phyloP scores from a whole-genome alignment of 2,329 filamentous ascomycete genomes.

The Sporothrix variecibatus region DNA sequence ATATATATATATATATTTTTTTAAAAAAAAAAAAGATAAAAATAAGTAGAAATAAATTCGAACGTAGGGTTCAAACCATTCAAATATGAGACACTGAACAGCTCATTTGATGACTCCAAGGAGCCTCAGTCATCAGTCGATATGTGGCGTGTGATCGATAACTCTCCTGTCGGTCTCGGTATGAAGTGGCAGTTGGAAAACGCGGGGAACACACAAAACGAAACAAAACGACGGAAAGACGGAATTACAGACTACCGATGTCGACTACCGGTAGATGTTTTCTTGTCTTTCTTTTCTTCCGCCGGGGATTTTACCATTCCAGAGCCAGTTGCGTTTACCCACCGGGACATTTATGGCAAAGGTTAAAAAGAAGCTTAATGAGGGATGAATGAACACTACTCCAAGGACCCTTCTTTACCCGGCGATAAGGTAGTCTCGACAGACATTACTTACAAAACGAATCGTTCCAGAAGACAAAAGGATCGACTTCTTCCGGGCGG shows the following conservation, averaged over 20 bases:
- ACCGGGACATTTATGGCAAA: neutral
- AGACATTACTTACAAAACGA: neutral
- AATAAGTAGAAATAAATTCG: neutral
- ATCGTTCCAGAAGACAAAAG: neutral
- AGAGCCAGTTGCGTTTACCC: neutral
- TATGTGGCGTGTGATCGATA: neutral
- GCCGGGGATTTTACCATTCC: neutral
- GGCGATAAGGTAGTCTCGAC: slow-evolving; percentile 1
- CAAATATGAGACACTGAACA: too few species aligned
- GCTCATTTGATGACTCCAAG: too few species aligned
- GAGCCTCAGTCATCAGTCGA: neutral
- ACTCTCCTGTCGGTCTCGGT: neutral
- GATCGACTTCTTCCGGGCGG: neutral
- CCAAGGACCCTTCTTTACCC: neutral
- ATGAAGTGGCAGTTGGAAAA: slow-evolving; percentile 1
- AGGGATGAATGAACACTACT: neutral
- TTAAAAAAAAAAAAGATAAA: neutral
- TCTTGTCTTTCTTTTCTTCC: neutral
- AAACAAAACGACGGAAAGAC: neutral
- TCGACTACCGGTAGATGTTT: slow-evolving; percentile 14
- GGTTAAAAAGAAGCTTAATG: slow-evolving; percentile 4
- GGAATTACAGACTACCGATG: neutral
- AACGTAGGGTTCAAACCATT: too few species aligned
- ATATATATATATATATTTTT: too few species aligned
- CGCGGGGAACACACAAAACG: neutral